A percentile compares a stretch with the other conserved stretches of the same genome.
Conservation (phyloP, 169 alveolate species). For the Plasmodium billcollinsi region DNA sequence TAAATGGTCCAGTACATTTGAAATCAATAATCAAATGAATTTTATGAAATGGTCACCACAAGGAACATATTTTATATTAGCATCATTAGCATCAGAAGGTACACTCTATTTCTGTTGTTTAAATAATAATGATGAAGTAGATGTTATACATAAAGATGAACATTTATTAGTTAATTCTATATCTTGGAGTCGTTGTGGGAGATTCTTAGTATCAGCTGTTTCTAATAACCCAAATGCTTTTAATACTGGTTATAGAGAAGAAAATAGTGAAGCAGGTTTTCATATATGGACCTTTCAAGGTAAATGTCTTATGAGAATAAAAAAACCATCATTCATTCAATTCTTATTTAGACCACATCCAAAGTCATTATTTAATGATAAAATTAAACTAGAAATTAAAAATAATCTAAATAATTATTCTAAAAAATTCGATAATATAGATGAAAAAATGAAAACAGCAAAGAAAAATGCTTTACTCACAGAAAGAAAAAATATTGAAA, state of each 20-base stretch:
- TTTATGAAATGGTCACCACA: slow-evolving; percentile 91
- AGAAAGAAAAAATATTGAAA: slow-evolving; percentile 72
- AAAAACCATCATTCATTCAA: slow-evolving; percentile 89
- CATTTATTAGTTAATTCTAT: slow-evolving; percentile 89
- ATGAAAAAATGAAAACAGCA: slow-evolving; percentile 86
- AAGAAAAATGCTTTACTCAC: slow-evolving; percentile 80
- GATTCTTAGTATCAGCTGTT: slow-evolving; percentile 89
- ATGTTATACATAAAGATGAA: slow-evolving; percentile 91
- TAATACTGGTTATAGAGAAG: slow-evolving; percentile 41
- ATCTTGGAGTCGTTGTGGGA: slow-evolving; percentile 92
- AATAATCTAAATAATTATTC: slow-evolving; percentile 90
- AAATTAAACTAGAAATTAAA: slow-evolving; percentile 88
- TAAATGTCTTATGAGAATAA: slow-evolving; percentile 84
- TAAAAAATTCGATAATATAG: slow-evolving; percentile 82
- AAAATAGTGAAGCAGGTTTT: slow-evolving; percentile 89
- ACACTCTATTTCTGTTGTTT: slow-evolving; percentile 88
- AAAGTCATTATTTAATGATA: slow-evolving; percentile 86
- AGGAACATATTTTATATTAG: slow-evolving; percentile 91
- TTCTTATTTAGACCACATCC: slow-evolving; percentile 94
- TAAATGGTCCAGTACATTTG: slow-evolving; percentile 84
- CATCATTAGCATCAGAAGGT: slow-evolving; percentile 90
- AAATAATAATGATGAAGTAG: slow-evolving; percentile 89
- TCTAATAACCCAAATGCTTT: slow-evolving; percentile 14
- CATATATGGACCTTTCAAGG: slow-evolving; percentile 93
- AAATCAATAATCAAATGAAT: slow-evolving; percentile 86